Evolutionary conservation across 2,329 filamentous ascomycete genomes (phyloP).

Genomic region (Colletotrichum sp.): DNA sequence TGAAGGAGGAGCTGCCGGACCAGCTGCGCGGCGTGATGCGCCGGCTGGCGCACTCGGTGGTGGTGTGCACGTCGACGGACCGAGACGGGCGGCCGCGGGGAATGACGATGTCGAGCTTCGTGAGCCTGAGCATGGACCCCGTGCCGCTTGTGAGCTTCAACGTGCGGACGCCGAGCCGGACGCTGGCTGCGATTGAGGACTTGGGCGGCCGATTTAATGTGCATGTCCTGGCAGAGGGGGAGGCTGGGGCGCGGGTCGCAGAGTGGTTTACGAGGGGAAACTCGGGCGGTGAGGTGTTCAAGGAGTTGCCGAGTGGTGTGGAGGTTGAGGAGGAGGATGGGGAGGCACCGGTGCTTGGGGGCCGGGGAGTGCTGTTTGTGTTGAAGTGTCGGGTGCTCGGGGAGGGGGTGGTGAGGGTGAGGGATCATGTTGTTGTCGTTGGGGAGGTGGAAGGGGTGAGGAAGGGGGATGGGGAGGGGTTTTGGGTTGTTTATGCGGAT

Average conservation of each 20-base stretch:
- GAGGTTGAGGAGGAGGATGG: constrained; percentile 20
- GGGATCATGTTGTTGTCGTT: constrained; percentile 58
- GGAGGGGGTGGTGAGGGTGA: constrained; percentile 52
- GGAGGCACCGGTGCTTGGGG: constrained; percentile 48
- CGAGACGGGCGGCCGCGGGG: constrained; percentile 41
- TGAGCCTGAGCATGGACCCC: constrained; percentile 58
- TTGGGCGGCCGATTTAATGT: constrained; percentile 55
- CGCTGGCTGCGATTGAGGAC: constrained; percentile 53
- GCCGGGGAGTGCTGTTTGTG: constrained; percentile 59
- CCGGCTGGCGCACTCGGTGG: constrained; percentile 57
- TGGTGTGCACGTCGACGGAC: constrained; percentile 59
- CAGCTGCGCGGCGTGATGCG: constrained; percentile 60
- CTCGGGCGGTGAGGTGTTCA: constrained; percentile 39
- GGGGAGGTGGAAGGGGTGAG: constrained; percentile 55
- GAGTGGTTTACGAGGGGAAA: constrained; percentile 59
- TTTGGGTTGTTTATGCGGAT: constrained; percentile 56
- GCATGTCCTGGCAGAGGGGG: constrained; percentile 56
- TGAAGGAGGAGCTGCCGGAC: constrained; percentile 32
- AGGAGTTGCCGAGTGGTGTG: constrained; percentile 31
- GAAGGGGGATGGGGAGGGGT: constrained; percentile 33
- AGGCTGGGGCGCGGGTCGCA: constrained; percentile 53
- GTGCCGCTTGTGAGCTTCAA: constrained; percentile 62
- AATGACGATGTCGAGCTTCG: constrained; percentile 67
- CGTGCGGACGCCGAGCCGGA: constrained; percentile 60
- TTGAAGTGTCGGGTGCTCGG: constrained; percentile 46